phyloP scores from a whole-genome alignment of 306 rosid genomes.

The Rosa lucieae region DNA sequence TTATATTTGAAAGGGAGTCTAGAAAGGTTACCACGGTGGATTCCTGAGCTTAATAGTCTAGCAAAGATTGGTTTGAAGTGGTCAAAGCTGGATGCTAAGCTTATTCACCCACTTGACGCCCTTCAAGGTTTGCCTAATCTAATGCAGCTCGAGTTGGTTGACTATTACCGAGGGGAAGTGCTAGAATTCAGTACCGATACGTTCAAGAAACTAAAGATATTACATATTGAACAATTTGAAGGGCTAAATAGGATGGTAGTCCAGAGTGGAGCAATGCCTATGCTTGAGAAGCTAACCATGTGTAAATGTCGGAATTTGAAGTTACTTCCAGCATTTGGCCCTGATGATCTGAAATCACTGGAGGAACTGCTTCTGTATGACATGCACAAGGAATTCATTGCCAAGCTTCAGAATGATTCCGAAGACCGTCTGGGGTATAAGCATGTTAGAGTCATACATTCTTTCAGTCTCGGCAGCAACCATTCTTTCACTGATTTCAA shows the following conservation, averaged over 20 bases:
- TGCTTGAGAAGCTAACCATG: slow-evolving; percentile 23
- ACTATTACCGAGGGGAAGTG: neutral
- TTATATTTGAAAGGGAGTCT: neutral
- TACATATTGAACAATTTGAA: slow-evolving; percentile 11
- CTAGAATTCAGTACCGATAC: neutral
- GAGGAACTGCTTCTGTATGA: slow-evolving; percentile 16
- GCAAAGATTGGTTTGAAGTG: slow-evolving; percentile 4
- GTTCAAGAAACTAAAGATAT: slow-evolving; percentile 15
- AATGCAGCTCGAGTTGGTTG: slow-evolving; percentile 10
- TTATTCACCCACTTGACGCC: neutral
- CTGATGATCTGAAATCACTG: neutral
- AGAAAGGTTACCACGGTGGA: neutral
- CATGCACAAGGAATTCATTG: neutral
- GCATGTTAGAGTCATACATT: neutral
- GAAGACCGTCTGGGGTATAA: neutral
- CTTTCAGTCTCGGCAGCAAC: neutral
- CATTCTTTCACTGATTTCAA: neutral
- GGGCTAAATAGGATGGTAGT: neutral
- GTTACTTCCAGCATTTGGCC: slow-evolving; percentile 8
- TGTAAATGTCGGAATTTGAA: neutral
- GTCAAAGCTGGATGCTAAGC: slow-evolving; percentile 2
- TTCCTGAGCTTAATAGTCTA: neutral
- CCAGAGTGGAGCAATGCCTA: neutral
- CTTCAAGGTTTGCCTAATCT: slow-evolving; percentile 3
- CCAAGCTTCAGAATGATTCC: neutral